phyloP scores from a whole-genome alignment of 306 rosid species.

The Parietaria judaica region DNA sequence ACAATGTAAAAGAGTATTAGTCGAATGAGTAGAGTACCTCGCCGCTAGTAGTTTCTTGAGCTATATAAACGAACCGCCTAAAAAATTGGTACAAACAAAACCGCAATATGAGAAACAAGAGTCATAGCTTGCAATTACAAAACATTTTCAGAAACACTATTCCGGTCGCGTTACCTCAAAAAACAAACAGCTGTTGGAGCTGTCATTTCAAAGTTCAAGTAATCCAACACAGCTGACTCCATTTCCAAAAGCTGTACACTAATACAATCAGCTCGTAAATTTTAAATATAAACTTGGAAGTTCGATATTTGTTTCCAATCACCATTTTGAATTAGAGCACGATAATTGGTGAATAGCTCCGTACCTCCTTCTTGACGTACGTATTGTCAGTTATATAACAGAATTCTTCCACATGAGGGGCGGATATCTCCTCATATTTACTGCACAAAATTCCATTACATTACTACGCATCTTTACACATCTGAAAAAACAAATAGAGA shows the following conservation, averaged over 20 bases:
- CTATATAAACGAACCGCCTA: conserved; percentile 44
- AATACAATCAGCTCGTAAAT: conserved; percentile 13
- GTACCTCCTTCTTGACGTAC: conserved; percentile 65
- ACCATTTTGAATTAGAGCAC: conserved; percentile 8
- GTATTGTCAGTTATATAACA: conserved; percentile 74
- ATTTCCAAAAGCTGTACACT: conserved; percentile 56
- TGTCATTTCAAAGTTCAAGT: conserved; percentile 72
- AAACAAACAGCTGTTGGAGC: conserved; percentile 64
- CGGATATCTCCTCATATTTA: conserved; percentile 77
- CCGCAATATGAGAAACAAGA: conserved; percentile 18
- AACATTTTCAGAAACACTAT: conserved; percentile 11
- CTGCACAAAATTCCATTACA: conserved; percentile 31
- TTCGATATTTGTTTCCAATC: conserved; percentile 2
- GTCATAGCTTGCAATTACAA: conserved; percentile 1
- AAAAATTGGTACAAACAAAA: conserved; percentile 24
- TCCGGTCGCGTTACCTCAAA: conserved; percentile 35
- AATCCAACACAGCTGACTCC: conserved; percentile 68
- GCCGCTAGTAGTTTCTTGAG: conserved; percentile 38
- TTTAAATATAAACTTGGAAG: conserved; percentile 2
- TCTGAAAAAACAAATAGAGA: not conserved
- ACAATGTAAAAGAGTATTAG: not conserved
- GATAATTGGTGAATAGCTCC: conserved; percentile 8
- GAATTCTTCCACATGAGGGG: conserved; percentile 72
- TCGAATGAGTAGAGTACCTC: conserved; percentile 31
- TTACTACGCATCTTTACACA: not conserved